phyloP scores from a whole-genome alignment of 495 filamentous ascomycete species.

The Neurospora pannonica region DNA sequence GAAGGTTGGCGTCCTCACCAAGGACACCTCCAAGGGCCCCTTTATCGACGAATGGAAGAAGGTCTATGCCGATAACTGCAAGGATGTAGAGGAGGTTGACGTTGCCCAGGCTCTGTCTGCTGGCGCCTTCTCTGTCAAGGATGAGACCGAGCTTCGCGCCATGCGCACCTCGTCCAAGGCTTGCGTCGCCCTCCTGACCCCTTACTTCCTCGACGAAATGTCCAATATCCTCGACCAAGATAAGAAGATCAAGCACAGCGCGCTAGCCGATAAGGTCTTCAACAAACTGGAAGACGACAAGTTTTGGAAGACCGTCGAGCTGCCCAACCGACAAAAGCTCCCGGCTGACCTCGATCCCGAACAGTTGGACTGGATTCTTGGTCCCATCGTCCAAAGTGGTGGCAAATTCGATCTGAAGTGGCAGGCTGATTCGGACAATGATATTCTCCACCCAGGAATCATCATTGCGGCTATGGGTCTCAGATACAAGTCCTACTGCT shows the following conservation, averaged over 20 bases:
- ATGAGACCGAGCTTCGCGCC: constrained; percentile 85
- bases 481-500: constrained; percentile 89
- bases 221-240: constrained; percentile 87
- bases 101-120: constrained; percentile 70
- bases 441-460: constrained; percentile 82
- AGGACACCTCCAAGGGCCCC: constrained; percentile 74
- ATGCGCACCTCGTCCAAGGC: constrained; percentile 91
- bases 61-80: constrained; percentile 59
- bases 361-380: constrained; percentile 88
- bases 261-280: constrained; percentile 73
- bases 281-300: constrained; percentile 84
- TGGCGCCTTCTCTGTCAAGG: constrained; percentile 86
- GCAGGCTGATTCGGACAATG: constrained; percentile 62
- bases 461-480: constrained; percentile 88
- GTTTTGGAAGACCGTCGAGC: constrained; percentile 75
- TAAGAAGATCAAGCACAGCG: constrained; percentile 88
- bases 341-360: constrained; percentile 79
- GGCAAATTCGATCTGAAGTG: constrained; percentile 87
- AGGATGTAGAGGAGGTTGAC: constrained; percentile 85
- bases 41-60: constrained; percentile 97
- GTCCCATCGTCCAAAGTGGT: constrained; percentile 89
- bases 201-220: constrained; percentile 97
- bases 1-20: constrained; percentile 77
- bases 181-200: constrained; percentile 82
- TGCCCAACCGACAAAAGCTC: constrained; percentile 59